Evolutionary conservation across 306 rosid species (phyloP).

Genomic region (Cucurbita argyrosperma): DNA sequence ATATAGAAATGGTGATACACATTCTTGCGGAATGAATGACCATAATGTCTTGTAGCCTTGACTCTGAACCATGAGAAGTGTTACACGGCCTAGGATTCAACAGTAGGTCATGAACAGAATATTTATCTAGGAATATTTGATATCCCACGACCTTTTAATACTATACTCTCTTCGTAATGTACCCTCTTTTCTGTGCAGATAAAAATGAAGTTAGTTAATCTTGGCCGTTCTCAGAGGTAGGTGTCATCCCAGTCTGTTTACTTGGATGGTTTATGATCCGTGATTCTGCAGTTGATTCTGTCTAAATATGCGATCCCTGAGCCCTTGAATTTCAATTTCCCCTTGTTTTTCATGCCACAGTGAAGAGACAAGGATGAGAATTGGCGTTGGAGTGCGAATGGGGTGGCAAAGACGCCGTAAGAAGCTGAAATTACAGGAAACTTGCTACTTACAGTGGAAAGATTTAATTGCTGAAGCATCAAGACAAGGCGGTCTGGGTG

Average conservation of each 20-base stretch:
- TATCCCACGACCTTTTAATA: background rate
- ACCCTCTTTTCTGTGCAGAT: conserved; percentile 39
- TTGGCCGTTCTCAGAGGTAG: conserved; percentile 87
- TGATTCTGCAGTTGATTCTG: background rate
- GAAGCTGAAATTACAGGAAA: conserved; percentile 45
- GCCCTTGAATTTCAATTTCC: background rate
- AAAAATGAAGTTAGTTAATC: conserved; percentile 65
- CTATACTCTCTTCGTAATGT: background rate
- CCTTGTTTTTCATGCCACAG: conserved; percentile 28
- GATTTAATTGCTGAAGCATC: conserved; percentile 75
- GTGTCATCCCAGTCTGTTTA: conserved; percentile 16
- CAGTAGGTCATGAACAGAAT: background rate
- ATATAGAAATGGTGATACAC: conserved; percentile 47
- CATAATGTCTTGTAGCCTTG: background rate
- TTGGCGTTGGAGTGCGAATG: conserved; percentile 58
- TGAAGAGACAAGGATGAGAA: conserved; percentile 56
- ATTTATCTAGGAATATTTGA: background rate
- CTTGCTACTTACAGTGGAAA: conserved; percentile 69
- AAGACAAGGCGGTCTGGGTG: conserved; percentile 48
- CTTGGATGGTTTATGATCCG: background rate
- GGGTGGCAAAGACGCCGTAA: conserved; percentile 57
- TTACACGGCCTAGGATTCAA: background rate
- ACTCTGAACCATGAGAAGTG: background rate
- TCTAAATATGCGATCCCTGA: background rate
- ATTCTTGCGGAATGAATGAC: background rate